Evolutionary conservation across 1,139 yeast genomes (phyloP).

Genomic region (Trichomonascaceae sp.): DNA sequence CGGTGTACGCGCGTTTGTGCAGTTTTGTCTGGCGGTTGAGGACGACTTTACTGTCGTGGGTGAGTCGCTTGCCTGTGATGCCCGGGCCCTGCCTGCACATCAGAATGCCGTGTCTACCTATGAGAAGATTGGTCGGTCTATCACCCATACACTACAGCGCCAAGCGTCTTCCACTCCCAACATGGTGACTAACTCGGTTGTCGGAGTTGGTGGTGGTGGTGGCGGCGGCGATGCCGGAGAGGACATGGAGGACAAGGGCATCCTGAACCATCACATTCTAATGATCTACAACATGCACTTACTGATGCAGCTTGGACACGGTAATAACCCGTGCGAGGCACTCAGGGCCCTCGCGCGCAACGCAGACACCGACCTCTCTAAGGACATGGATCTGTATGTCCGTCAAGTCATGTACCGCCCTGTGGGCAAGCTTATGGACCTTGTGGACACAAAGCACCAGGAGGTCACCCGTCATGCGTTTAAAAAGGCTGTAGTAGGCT

Average conservation of each 20-base stretch:
- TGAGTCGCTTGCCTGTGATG: slow-evolving; percentile 15
- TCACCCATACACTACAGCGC: slow-evolving; percentile 20
- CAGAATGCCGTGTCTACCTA: slow-evolving; percentile 33
- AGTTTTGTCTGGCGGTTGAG: slow-evolving; percentile 31
- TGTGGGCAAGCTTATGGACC: slow-evolving; percentile 52
- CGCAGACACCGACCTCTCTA: slow-evolving; percentile 30
- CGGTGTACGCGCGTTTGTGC: slow-evolving; percentile 33
- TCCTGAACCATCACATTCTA: slow-evolving; percentile 44
- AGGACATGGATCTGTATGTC: slow-evolving; percentile 37
- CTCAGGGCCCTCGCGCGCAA: slow-evolving; percentile 20
- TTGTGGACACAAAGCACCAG: slow-evolving; percentile 38
- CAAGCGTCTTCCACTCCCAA: slow-evolving; percentile 13
- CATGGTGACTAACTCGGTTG: slow-evolving; percentile 3
- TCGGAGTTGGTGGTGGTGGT: background rate
- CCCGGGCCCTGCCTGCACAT: slow-evolving; percentile 20
- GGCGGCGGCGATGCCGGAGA: slow-evolving; percentile 2
- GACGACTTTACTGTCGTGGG: slow-evolving; percentile 10
- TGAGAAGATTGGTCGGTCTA: slow-evolving; percentile 22
- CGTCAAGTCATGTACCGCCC: slow-evolving; percentile 39
- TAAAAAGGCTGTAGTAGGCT: slow-evolving; percentile 41
- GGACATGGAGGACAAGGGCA: slow-evolving; percentile 43
- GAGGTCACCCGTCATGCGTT: slow-evolving; percentile 50
- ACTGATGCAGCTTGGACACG: slow-evolving; percentile 30
- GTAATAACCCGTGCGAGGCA: background rate
- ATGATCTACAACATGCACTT: slow-evolving; percentile 52